phyloP scores from a whole-genome alignment of 2,329 filamentous ascomycete genomes.

The Exophiala alcalophila region DNA sequence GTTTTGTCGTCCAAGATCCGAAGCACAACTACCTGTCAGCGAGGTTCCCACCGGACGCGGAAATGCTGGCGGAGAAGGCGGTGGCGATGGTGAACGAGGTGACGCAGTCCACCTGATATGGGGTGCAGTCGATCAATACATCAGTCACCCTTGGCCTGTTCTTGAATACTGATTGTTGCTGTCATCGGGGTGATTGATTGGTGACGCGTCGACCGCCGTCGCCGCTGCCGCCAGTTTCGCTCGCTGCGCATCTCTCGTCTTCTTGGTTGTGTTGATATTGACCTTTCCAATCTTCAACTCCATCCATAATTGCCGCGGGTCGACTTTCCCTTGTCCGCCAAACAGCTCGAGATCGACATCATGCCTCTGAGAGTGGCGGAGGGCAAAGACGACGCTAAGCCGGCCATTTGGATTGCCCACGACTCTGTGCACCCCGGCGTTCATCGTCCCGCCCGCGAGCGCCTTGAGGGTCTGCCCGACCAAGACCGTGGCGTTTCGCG shows the following conservation, averaged over 20 bases:
- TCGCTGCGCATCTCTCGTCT: conserved; percentile 41
- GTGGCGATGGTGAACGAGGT: conserved; percentile 11
- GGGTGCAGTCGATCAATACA: too few species aligned
- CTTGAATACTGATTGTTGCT: neutral
- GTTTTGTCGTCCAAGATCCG: conserved; percentile 47
- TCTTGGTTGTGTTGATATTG: conserved; percentile 39
- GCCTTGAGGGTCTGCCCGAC: conserved; percentile 30
- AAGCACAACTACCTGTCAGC: conserved; percentile 28
- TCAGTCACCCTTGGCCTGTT: neutral
- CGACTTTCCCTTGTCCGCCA: conserved; percentile 27
- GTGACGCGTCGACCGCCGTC: neutral
- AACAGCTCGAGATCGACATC: conserved; percentile 29
- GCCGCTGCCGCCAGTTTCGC: neutral
- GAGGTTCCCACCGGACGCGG: conserved; percentile 27
- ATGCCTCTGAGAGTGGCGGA: conserved; percentile 29
- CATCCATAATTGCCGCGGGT: conserved; percentile 27
- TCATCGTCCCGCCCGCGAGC: conserved; percentile 24
- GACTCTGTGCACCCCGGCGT: conserved; percentile 32
- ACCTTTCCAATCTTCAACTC: conserved; percentile 28
- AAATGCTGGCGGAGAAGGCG: conserved; percentile 14
- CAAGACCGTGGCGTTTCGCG: conserved; percentile 22
- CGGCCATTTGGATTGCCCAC: conserved; percentile 29
- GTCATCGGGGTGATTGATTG: too few species aligned
- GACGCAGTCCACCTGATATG: neutral
- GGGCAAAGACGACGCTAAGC: conserved; percentile 31